Percentiles rank a stretch among this genome's conserved stretches.
Evolutionary conservation across 371 early-diverging fungal species (phyloP).

Genomic region (Mucor indicus): DNA sequence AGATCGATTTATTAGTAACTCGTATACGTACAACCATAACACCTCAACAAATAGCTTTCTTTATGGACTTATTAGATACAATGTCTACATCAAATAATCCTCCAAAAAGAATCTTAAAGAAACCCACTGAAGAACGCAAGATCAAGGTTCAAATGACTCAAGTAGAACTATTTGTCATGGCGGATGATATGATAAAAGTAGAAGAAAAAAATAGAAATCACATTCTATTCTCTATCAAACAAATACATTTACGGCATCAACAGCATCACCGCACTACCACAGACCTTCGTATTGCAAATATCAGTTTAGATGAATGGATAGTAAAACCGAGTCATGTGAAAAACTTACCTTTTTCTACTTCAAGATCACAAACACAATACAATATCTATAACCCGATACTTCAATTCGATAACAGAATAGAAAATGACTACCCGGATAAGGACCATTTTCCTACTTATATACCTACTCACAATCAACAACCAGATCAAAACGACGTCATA

Average conservation of each 20-base stretch:
- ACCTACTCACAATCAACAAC: not conserved
- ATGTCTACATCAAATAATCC: not conserved
- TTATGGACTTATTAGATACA: slow-evolving; percentile 27
- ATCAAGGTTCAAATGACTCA: slow-evolving; percentile 43
- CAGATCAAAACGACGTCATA: not conserved
- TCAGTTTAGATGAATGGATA: slow-evolving; percentile 35
- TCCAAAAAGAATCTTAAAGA: not conserved
- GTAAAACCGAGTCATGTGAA: slow-evolving; percentile 5
- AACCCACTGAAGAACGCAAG: slow-evolving; percentile 20
- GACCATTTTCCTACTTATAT: slow-evolving; percentile 17
- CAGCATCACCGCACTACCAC: slow-evolving; percentile 20
- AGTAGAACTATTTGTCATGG: slow-evolving; percentile 42
- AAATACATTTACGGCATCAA: slow-evolving; percentile 36
- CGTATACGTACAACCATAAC: slow-evolving; percentile 28
- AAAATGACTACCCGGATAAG: slow-evolving; percentile 17
- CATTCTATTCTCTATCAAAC: slow-evolving; percentile 41
- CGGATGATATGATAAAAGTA: slow-evolving; percentile 23
- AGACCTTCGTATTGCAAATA: slow-evolving; percentile 24
- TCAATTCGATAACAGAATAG: slow-evolving; percentile 32
- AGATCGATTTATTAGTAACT: slow-evolving; percentile 29
- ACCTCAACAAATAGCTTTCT: slow-evolving; percentile 32
- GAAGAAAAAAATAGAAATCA: slow-evolving; percentile 35
- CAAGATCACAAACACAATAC: slow-evolving; percentile 16
- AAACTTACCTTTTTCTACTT: not conserved
- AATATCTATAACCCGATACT: slow-evolving; percentile 30